Conservation (phyloP, 78 protist genomes). For the Dictyostelium discoideum region dicty_2.7 NC_007090.3:1711501-1712000, state of each 20-base stretch:
- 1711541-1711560: neutral
- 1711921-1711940: neutral
- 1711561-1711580: neutral
- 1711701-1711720: neutral
- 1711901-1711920: neutral
- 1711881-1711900: neutral
- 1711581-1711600: neutral
- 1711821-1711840: neutral
- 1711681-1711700: neutral
- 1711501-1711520: neutral
- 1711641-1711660: neutral
- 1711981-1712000: neutral
- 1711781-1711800: neutral
- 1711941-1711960: neutral
- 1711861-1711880: too few species aligned
- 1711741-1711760: neutral
- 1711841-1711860: neutral
- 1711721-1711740: neutral
- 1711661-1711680: neutral
- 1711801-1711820: neutral
- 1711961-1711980: neutral
- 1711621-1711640: neutral
- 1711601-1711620: too few species aligned
- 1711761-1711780: neutral
- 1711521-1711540: neutral